Evolutionary conservation across 345 rosid genomes (phyloP).

Genomic region (Populus ilicifolia): DNA sequence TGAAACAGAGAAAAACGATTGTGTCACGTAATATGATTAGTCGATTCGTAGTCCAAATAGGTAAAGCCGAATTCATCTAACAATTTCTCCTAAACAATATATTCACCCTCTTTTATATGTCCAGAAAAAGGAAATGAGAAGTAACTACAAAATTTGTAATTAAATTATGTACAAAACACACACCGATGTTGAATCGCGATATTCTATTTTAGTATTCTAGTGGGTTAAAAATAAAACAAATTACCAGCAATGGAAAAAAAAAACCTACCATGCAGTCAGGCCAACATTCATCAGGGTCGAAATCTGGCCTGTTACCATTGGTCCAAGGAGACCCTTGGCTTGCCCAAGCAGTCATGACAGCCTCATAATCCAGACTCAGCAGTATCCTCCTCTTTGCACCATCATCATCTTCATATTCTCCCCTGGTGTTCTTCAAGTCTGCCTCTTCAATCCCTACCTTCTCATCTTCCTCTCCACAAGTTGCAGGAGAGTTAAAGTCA

Average conservation of each 20-base stretch:
- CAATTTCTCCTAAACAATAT: too few relatives aligned
- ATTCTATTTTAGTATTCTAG: background rate
- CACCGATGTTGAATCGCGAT: background rate
- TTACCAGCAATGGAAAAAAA: background rate
- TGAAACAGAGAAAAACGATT: background rate
- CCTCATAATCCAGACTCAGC: slow-evolving; percentile 64
- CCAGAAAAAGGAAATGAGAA: background rate
- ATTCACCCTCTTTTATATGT: background rate
- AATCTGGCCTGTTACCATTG: slow-evolving; percentile 55
- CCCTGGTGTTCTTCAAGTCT: background rate
- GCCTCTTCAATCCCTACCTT: slow-evolving; percentile 21
- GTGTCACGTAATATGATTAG: too few relatives aligned
- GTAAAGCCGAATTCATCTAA: background rate
- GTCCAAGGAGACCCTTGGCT: slow-evolving; percentile 75
- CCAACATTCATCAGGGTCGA: slow-evolving; percentile 49
- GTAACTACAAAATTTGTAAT: background rate
- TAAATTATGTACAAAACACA: background rate
- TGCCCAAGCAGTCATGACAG: slow-evolving; percentile 67
- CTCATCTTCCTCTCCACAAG: slow-evolving; percentile 47
- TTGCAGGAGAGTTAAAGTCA: slow-evolving; percentile 51
- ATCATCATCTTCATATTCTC: slow-evolving; percentile 8
- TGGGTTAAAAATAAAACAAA: background rate
- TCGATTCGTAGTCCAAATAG: background rate
- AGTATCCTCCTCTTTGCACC: slow-evolving; percentile 32
- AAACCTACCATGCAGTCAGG: slow-evolving; percentile 49